Evolutionary conservation across 352 stramenopile genomes (phyloP), one percentile per base, ranked within the genome.

Genomic region (Phytophthora pistaciae): DNA sequence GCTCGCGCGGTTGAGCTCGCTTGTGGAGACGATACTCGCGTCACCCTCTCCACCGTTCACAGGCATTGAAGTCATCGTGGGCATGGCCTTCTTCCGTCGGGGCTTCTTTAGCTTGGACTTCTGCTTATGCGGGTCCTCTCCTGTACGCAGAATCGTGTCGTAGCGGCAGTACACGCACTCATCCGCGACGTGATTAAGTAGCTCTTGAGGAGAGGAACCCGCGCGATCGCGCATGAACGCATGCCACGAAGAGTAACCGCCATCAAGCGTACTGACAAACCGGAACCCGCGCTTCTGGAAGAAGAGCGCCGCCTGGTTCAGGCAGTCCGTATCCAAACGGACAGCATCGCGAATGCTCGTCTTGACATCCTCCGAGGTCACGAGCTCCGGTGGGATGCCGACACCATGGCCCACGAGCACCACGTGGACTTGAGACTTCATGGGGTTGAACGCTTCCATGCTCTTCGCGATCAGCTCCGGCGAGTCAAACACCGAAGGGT

Each of bases 221-320:
- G 82, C 64, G 3, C 82, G 77, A 63, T 95, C 88, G 23, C 88
- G 82, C 83, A 95, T 91, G 63, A 89, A 94, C n/a, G 88, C 86
- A 59, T 95, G 88, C 88, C 88, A 95, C 6, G 86, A 91, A 11
- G 88, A 83, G 62, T 93, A 95, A 2, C 88, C 88, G 20, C 88
- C 88, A 58, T 95, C 88, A 14, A 95, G 59, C 8, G 72, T 83
- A 33, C 88, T 93, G 40, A 95, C 83, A 61, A 92, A 95, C n/a
- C 88, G 86, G 60, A 95, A 95, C 2, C 80, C 84, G 46, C 81
- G 81, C 68, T 95, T 95, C 70, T 95, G 88, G 69, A 95, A 95
- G 25, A 93, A 93, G 0, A 95, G 68, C 16, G 86, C 84, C 0
- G 88, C 88, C 33, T 89, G 86, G 66, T 95, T 95, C 20, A 95